phyloP scores from a whole-genome alignment of 176 grass and related monocot genomes.

The Canna indica region DNA sequence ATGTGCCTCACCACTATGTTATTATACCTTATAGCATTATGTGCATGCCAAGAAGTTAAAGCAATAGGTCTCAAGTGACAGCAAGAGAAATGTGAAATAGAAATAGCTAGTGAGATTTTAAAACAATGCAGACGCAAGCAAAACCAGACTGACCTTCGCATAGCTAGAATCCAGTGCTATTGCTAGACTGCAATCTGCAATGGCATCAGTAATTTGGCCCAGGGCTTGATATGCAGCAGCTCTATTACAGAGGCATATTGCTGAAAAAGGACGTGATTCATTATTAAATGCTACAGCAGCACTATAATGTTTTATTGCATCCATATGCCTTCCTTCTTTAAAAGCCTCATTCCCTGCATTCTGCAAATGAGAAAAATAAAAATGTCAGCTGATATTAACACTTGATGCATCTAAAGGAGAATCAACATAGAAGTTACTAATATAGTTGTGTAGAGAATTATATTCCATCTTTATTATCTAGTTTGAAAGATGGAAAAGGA shows the following conservation, averaged over 20 bases:
- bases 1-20: not conserved
- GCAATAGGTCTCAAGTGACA: not conserved
- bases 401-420: not conserved
- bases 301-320: constrained; percentile 75
- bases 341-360: constrained; percentile 83
- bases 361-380: constrained; percentile 24
- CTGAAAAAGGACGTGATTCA: constrained; percentile 56
- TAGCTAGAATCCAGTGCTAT: constrained; percentile 65
- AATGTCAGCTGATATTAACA: not conserved
- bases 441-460: not conserved
- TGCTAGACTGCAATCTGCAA: constrained; percentile 84
- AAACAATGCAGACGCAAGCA: not conserved
- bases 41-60: not conserved
- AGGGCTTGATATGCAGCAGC: constrained; percentile 80
- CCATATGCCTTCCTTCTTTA: constrained; percentile 58
- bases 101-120: not conserved
- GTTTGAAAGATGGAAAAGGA: no score
- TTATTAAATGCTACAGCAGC: constrained; percentile 49
- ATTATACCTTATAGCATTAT: not conserved
- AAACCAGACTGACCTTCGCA: constrained; percentile 51
- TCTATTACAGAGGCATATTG: constrained; percentile 78
- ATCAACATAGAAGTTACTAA: not conserved
- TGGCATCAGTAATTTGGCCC: constrained; percentile 69
- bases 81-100: not conserved
- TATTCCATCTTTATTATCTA: no score